Conservation (phyloP, 2,329 filamentous ascomycete genomes). For the Knufia petricola region DNA sequence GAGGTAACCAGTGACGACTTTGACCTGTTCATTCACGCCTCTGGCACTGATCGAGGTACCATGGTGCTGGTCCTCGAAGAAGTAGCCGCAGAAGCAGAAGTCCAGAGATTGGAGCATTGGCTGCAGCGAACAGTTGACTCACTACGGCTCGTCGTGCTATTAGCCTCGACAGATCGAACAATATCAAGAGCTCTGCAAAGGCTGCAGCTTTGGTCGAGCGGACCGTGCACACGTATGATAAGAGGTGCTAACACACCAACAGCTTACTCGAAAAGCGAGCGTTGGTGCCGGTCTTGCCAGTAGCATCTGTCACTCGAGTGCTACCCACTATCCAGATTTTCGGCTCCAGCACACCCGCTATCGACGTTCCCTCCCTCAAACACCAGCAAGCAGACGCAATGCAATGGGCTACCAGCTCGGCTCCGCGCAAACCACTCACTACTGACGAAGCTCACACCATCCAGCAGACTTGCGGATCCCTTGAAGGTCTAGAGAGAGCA, state of each 20-base stretch:
- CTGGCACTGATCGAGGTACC: background rate
- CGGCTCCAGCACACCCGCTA: background rate
- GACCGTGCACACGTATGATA: background rate
- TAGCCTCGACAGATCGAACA: background rate
- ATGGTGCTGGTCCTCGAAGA: background rate
- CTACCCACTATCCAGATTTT: background rate
- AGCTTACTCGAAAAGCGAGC: background rate
- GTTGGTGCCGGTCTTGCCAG: background rate
- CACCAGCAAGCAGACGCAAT: background rate
- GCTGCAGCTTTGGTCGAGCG: background rate
- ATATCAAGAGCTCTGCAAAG: background rate
- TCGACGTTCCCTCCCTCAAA: background rate
- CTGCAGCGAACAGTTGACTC: background rate
- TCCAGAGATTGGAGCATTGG: background rate
- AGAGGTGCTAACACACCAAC: background rate
- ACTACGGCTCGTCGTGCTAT: background rate
- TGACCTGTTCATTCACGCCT: background rate
- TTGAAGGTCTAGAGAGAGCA: slow-evolving; percentile 16
- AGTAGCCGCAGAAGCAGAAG: background rate
- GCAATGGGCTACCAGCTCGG: background rate
- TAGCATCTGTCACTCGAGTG: background rate
- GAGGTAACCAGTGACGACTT: background rate
- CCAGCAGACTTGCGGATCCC: slow-evolving; percentile 22
- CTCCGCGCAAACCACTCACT: slow-evolving; percentile 19
- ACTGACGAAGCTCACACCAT: slow-evolving; percentile 27